Percentiles rank a stretch among this genome's conserved stretches.
phyloP scores from a whole-genome alignment of 352 stramenopile genomes.

The Blastocystis sp. region DNA sequence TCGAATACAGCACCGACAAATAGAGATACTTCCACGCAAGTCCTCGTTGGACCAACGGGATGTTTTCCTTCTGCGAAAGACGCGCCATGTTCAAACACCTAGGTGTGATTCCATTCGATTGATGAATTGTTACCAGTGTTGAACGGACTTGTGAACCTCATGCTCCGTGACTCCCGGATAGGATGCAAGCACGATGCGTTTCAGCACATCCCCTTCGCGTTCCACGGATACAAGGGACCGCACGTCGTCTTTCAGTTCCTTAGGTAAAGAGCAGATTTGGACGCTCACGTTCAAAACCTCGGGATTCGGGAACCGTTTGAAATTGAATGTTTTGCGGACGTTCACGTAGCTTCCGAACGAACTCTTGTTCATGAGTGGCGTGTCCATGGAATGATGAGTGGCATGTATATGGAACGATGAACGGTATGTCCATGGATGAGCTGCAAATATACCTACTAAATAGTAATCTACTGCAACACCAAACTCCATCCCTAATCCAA shows the following conservation, averaged over 20 bases:
- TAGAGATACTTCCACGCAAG: constrained; percentile 33
- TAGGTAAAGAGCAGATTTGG: background rate
- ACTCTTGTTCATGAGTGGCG: background rate
- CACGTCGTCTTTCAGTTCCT: constrained; percentile 19
- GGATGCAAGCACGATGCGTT: background rate
- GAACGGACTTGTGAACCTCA: background rate
- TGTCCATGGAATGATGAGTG: background rate
- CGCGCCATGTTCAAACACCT: constrained; percentile 54
- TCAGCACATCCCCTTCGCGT: background rate
- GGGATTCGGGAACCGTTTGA: constrained; percentile 18
- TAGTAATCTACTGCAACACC: background rate
- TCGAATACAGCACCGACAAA: background rate
- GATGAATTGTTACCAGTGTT: background rate
- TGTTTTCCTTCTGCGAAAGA: constrained; percentile 8
- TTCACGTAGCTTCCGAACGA: constrained; percentile 33
- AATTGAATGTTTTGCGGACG: constrained; percentile 47
- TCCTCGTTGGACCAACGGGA: background rate
- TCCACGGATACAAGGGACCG: background rate
- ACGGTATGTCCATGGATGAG: too few species aligned
- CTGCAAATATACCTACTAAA: background rate
- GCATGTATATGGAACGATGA: too few species aligned
- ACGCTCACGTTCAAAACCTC: background rate
- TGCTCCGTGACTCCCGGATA: constrained; percentile 27
- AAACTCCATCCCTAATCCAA: background rate
- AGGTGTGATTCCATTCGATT: background rate